Percentiles rank a stretch among this genome's conserved stretches.
These are phyloP conservation scores for Penicillium mononematosum DNA, from an alignment of 495 filamentous ascomycete species.

Conservation along the genomic window DNA sequence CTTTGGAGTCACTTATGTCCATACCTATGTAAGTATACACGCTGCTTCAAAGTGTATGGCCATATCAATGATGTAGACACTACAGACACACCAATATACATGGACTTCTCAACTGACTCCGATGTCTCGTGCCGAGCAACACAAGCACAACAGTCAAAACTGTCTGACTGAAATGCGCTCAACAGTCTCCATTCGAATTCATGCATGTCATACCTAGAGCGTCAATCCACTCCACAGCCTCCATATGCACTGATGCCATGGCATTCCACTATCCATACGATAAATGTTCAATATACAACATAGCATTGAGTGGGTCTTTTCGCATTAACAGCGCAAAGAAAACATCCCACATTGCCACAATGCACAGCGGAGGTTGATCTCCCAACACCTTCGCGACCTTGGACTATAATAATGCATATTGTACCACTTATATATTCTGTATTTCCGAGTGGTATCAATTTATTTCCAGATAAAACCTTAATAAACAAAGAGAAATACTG, in stretches of 20 bases:
- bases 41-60: neutral
- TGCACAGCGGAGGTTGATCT: constrained; percentile 8
- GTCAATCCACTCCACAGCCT: constrained; percentile 6
- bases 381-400: neutral
- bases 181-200: constrained; percentile 16
- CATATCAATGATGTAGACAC: neutral
- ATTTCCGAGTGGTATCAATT: neutral
- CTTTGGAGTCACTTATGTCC: neutral
- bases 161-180: constrained; percentile 8
- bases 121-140: constrained; percentile 9
- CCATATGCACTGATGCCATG: neutral
- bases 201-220: constrained; percentile 31
- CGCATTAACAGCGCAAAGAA: neutral
- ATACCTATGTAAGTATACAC: neutral
- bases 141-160: constrained; percentile 9
- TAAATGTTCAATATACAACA: neutral
- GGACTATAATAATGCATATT: neutral
- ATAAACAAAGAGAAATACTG: neutral
- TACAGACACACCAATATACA: neutral
- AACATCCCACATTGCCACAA: constrained; percentile 12
- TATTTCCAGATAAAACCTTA: neutral
- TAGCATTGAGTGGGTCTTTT: constrained; percentile 3
- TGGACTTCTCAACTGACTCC: neutral
- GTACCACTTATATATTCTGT: neutral
- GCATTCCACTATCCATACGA: neutral